phyloP scores from a whole-genome alignment of 352 stramenopile species.

The Phytophthora pistaciae region DNA sequence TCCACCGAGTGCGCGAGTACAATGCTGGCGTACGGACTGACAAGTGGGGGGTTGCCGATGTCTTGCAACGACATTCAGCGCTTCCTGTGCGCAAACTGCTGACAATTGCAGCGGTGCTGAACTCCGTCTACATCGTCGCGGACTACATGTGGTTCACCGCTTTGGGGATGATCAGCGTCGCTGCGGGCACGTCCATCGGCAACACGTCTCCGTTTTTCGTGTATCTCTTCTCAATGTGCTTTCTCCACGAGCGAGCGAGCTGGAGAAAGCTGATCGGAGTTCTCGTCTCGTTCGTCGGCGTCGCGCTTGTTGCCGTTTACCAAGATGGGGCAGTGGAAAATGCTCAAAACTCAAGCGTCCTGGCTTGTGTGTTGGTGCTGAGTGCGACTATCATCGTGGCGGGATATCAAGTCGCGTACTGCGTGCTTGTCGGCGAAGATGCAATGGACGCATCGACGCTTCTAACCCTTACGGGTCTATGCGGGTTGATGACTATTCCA shows the following conservation, averaged over 20 bases:
- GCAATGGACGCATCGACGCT: not conserved
- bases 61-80: no score
- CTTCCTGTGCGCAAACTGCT: no score
- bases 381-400: slow-evolving; percentile 32
- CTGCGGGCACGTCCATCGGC: slow-evolving; percentile 50
- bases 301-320: no score
- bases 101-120: no score
- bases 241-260: no score
- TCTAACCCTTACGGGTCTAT: not conserved
- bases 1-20: slow-evolving; percentile 25
- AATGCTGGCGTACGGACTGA: not conserved
- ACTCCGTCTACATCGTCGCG: no score
- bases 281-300: no score
- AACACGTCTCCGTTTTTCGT: slow-evolving; percentile 62
- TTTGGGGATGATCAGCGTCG: slow-evolving; percentile 50
- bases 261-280: no score
- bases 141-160: slow-evolving; percentile 23
- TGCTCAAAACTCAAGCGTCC: no score
- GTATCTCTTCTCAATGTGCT: slow-evolving; percentile 46
- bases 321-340: no score
- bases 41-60: slow-evolving; percentile 9
- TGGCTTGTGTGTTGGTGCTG: slow-evolving; percentile 13
- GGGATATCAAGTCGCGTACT: slow-evolving; percentile 48
- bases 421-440: slow-evolving; percentile 2
- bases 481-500: not conserved